These are phyloP conservation scores for Shiraia sp. DNA, from an alignment of 2,329 filamentous ascomycete species.

Conservation along the genomic window DNA sequence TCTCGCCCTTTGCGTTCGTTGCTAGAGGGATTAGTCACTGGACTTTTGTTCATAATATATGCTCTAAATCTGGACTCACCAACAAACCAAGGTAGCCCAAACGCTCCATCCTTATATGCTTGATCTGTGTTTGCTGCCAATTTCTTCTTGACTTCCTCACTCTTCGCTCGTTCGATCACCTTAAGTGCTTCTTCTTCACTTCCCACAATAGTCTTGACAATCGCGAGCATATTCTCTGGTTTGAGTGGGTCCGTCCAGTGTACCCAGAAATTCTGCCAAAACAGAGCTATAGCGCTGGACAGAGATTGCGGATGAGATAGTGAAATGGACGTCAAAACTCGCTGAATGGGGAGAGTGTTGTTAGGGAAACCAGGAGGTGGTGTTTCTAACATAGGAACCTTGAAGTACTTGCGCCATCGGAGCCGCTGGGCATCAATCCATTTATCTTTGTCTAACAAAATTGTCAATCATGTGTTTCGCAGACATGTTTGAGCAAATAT, in stretches of 20 bases:
- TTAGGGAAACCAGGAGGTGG: slow-evolving; percentile 58
- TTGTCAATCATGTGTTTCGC: too few species aligned
- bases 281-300: slow-evolving; percentile 46
- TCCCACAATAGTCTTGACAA: slow-evolving; percentile 53
- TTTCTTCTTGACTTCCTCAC: slow-evolving; percentile 51
- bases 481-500: too few species aligned
- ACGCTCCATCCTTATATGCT: slow-evolving; percentile 59
- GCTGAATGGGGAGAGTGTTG: slow-evolving; percentile 56
- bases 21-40: slow-evolving; percentile 40
- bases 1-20: slow-evolving; percentile 57
- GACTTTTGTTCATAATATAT: background rate
- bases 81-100: slow-evolving; percentile 64
- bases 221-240: slow-evolving; percentile 48
- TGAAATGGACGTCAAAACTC: slow-evolving; percentile 56
- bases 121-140: slow-evolving; percentile 55
- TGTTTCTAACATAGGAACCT: slow-evolving; percentile 54
- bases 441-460: slow-evolving; percentile 65
- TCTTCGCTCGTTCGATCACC: slow-evolving; percentile 45
- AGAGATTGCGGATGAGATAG: slow-evolving; percentile 49
- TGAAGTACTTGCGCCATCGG: slow-evolving; percentile 59
- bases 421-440: slow-evolving; percentile 59
- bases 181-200: slow-evolving; percentile 49
- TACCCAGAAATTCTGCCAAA: slow-evolving; percentile 59
- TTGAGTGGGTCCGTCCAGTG: slow-evolving; percentile 52
- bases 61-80: slow-evolving; percentile 25